Evolutionary conservation across 805 yeast species (phyloP).

Genomic region (Kazachstania africana): DNA sequence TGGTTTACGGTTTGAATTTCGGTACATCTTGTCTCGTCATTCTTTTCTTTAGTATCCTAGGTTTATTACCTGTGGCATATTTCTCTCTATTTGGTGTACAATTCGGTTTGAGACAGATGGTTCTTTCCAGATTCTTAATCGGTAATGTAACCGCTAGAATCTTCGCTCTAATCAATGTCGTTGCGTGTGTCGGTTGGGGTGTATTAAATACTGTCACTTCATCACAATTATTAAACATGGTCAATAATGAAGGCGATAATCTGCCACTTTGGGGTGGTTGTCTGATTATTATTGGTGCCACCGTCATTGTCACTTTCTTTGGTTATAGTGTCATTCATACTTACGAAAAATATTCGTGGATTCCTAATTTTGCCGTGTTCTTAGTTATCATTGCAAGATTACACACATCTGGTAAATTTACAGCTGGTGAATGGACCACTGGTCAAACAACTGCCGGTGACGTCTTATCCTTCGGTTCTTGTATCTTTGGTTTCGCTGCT

Average conservation of each 20-base stretch:
- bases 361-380: constrained; percentile 66
- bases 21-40: constrained; percentile 59
- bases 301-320: constrained; percentile 65
- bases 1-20: constrained; percentile 57
- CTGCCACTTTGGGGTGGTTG: constrained; percentile 91
- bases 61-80: constrained; percentile 70
- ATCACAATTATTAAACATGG: constrained; percentile 70
- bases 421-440: constrained; percentile 35
- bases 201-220: constrained; percentile 85
- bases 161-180: constrained; percentile 61
- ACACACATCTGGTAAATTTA: constrained; percentile 53
- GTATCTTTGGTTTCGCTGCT: constrained; percentile 78
- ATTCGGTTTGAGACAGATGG: constrained; percentile 82
- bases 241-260: constrained; percentile 39
- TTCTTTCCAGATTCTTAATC: constrained; percentile 61
- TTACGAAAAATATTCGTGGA: constrained; percentile 82
- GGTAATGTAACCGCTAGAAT: constrained; percentile 70
- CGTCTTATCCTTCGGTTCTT: constrained; percentile 72
- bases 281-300: constrained; percentile 52
- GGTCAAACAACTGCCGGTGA: constrained; percentile 65
- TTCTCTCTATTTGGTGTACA: constrained; percentile 75
- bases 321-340: constrained; percentile 76
- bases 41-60: constrained; percentile 62
- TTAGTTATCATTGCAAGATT: constrained; percentile 71
- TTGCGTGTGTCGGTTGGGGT: constrained; percentile 94